Percentiles rank a stretch among this genome's conserved stretches.
phyloP scores from a whole-genome alignment of 2,329 filamentous ascomycete genomes.

The Aspergillus fructus region DNA sequence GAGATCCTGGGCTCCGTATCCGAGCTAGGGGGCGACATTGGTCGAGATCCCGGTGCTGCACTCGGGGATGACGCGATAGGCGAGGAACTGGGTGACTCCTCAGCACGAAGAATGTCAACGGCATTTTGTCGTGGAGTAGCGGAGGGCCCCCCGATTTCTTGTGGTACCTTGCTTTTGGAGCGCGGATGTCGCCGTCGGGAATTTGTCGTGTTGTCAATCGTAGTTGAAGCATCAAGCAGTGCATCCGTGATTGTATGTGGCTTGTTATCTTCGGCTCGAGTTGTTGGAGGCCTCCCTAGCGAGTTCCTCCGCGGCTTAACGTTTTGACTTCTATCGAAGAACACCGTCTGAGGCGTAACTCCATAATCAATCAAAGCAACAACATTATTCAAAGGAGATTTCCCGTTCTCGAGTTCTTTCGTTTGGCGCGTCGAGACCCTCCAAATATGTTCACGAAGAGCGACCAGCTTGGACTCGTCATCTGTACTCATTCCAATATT shows the following conservation, averaged over 20 bases:
- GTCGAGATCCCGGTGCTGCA: slow-evolving; percentile 29
- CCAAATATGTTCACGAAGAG: slow-evolving; percentile 88
- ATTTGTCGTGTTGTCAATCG: slow-evolving; percentile 66
- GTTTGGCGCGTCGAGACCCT: slow-evolving; percentile 71
- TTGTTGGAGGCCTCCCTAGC: slow-evolving; percentile 27
- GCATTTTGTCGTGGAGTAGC: slow-evolving; percentile 20
- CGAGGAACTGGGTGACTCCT: slow-evolving; percentile 30
- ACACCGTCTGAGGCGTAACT: slow-evolving; percentile 81
- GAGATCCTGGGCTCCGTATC: slow-evolving; percentile 36
- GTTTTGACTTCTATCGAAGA: slow-evolving; percentile 77
- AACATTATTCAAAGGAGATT: slow-evolving; percentile 63
- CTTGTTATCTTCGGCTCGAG: slow-evolving; percentile 37
- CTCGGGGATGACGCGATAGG: slow-evolving; percentile 39
- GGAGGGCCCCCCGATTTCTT: slow-evolving; percentile 24
- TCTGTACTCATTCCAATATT: slow-evolving; percentile 79
- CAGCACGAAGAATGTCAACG: slow-evolving; percentile 24
- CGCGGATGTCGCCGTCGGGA: slow-evolving; percentile 44
- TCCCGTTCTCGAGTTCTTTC: slow-evolving; percentile 45
- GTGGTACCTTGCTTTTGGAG: slow-evolving; percentile 41
- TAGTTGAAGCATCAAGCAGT: slow-evolving; percentile 85
- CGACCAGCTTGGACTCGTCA: slow-evolving; percentile 86
- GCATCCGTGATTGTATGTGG: slow-evolving; percentile 86
- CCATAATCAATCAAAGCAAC: slow-evolving; percentile 72
- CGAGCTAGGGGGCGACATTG: slow-evolving; percentile 33
- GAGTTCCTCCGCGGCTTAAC: slow-evolving; percentile 41